Evolutionary conservation across 176 grass and related monocot genomes (phyloP).

Genomic region (Cocos nucifera): DNA sequence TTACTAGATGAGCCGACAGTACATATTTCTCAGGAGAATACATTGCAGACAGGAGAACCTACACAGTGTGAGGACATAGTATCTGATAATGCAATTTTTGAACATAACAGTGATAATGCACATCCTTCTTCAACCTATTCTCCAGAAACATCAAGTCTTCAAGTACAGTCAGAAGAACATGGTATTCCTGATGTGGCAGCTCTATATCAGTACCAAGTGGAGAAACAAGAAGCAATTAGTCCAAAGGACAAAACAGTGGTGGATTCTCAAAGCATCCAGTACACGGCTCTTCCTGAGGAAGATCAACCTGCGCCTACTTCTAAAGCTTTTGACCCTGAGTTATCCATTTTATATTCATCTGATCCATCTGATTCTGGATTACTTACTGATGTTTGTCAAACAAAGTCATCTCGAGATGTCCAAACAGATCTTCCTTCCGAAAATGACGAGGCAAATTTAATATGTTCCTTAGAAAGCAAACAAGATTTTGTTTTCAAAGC

Average conservation of each 20-base stretch:
- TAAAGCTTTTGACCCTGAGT: conserved; percentile 18
- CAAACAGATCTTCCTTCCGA: conserved; percentile 19
- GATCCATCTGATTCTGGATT: conserved; percentile 12
- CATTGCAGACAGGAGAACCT: conserved; percentile 15
- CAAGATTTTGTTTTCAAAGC: conserved; percentile 40
- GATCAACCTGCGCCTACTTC: conserved; percentile 17
- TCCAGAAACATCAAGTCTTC: conserved; percentile 24
- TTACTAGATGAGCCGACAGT: conserved; percentile 27
- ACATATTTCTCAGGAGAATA: conserved; percentile 24
- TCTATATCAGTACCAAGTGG: conserved; percentile 17
- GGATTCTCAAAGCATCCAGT: not conserved
- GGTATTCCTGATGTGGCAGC: conserved; percentile 15
- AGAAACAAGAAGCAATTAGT: conserved; percentile 19
- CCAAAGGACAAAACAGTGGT: conserved; percentile 2
- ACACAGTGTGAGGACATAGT: conserved; percentile 12
- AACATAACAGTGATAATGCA: conserved; percentile 6
- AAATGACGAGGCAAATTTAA: conserved; percentile 6
- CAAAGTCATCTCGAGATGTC: conserved; percentile 1
- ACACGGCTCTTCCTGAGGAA: not conserved
- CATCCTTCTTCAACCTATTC: conserved; percentile 11
- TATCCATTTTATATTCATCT: conserved; percentile 33
- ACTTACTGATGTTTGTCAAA: conserved; percentile 23
- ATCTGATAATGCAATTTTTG: conserved; percentile 17
- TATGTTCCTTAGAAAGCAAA: conserved; percentile 29
- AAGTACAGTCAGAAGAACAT: conserved; percentile 25